Base-by-base conservation (phyloP, 2,329 filamentous ascomycete genomes). In the Chlorencoelia australis region DNA sequence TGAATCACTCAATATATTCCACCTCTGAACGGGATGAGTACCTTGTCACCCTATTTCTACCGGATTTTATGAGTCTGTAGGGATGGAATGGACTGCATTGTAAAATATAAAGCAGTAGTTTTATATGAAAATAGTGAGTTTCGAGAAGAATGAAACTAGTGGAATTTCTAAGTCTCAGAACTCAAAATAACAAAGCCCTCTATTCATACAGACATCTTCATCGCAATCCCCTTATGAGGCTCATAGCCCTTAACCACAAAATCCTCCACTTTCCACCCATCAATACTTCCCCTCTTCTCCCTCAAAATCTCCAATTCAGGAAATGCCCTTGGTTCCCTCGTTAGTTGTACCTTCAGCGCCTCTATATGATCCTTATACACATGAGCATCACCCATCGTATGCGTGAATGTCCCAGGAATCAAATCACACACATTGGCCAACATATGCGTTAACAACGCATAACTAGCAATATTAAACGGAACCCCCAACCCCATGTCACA, bases 341-440 rank as follows among this genome's bases (percentile, higher is more conserved):
- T 71, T 21, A 96, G 57, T 63, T 98, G 91, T 37, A 75, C 71
- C 54, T 81, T 73, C 40, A 98, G 66, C 9, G 91, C 88, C 36
- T 94, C 87, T 6, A 94, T 73, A 58, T 98, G 91, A 58, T 98
- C 89, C 6, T 81, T 63, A 61, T 98, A 98, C 1, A 98, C 80
- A 60, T 98, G 91, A n/a, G 89, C 86, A 60, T 98, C 91, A 10
- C 91, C 91, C 87, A 98, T 94, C 32, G 87, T 87, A 60, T 96
- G 91, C 25, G 87, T 91, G 44, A 98, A 70, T 34, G 75, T 89
- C 0, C 89, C 91, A 0, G 91, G 87, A 1, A 84, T 73, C 37
- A 98, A 62, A 48, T 88, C 80, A 54, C 82, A 87, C 8, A 82
- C 86, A 56, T 88, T 80, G 1, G 91, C 89, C 30, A 98, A 65